Conservation (phyloP, 495 filamentous ascomycete species). For the Glarea lozoyensis region DNA sequence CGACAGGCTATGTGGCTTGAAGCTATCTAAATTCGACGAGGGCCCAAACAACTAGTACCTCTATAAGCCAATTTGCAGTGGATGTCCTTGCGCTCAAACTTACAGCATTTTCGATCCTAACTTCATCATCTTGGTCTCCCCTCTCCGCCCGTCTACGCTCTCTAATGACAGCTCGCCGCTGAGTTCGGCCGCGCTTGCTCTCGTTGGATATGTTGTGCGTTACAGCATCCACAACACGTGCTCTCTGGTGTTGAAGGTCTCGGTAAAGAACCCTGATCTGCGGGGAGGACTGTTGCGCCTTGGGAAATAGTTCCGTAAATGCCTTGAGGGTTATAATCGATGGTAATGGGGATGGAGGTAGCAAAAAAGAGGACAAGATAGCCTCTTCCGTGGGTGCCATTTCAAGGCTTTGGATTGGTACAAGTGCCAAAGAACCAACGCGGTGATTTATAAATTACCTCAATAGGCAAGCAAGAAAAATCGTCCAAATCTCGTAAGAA, state of each 20-base stretch:
- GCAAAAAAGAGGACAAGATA: conserved; percentile 70
- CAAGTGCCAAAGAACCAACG: too few species aligned
- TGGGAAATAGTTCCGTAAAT: conserved; percentile 72
- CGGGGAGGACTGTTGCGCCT: conserved; percentile 55
- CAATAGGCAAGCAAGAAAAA: too few species aligned
- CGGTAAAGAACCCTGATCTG: conserved; percentile 69
- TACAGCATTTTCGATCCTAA: conserved; percentile 63
- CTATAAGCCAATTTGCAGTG: background rate
- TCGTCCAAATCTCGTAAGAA: too few species aligned
- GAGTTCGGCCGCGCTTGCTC: conserved; percentile 49
- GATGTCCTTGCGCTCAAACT: conserved; percentile 9
- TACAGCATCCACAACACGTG: conserved; percentile 58
- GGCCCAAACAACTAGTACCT: conserved; percentile 54
- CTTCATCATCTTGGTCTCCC: conserved; percentile 52
- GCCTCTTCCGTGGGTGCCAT: conserved; percentile 67
- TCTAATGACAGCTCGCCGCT: conserved; percentile 52
- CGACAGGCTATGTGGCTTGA: conserved; percentile 45
- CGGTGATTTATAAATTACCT: too few species aligned
- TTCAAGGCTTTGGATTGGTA: too few species aligned
- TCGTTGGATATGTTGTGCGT: conserved; percentile 60
- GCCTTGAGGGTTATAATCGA: conserved; percentile 62
- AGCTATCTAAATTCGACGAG: conserved; percentile 27
- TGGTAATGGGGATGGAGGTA: conserved; percentile 63
- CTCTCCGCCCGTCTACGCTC: conserved; percentile 42
- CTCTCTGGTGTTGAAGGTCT: conserved; percentile 64